Evolutionary conservation across 139 green algal genomes (phyloP), one percentile per base, ranked within the genome.

Genomic region (Chlorella sp.): DNA sequence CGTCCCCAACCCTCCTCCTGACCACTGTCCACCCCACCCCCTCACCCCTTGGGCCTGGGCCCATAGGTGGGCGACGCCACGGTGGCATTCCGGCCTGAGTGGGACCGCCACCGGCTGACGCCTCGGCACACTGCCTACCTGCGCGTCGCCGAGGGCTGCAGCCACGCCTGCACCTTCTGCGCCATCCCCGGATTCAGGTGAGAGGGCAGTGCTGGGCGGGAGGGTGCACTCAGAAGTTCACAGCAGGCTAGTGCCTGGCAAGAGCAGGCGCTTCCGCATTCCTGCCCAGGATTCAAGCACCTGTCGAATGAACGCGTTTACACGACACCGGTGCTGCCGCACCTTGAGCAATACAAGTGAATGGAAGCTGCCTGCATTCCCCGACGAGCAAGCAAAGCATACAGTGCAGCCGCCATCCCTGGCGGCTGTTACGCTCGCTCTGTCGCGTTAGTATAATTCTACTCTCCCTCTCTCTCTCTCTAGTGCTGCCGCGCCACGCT

Each of bases 81-180:
- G 1, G 94, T 98, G 71, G 94, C 95, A 4, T 99, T 99, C 92
- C 90, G 96, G 0, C 87, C 92, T 26, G 97, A 99, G 90, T 95
- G 87, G 86, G 91, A 97, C 69, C 92, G 97, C 19, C 78, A 94
- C 82, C 93, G 97, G 19, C 91, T 99, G 21, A 98, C 95, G 7
- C 95, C 96, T 1, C 61, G 48, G 7, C 97, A 99, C 93, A 96
- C 93, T 24, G 96, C 96, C 15, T 99, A 99, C 90, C 92, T 99
- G 84, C 93, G 96, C 3, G 96, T 99, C 64, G 96, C 96, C 5
- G 97, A 99, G 91, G 97, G 97, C 21, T 99, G 97, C 94, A 95
- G 96, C 93, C 97, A 98, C 89, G 94, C 94, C 15, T 99, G 97
- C 95, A 97, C 94, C 69, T 99, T 99, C 92, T 99, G 97, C 85